phyloP scores from a whole-genome alignment of 208 protist species.

The Trypanosoma congolense region DNA sequence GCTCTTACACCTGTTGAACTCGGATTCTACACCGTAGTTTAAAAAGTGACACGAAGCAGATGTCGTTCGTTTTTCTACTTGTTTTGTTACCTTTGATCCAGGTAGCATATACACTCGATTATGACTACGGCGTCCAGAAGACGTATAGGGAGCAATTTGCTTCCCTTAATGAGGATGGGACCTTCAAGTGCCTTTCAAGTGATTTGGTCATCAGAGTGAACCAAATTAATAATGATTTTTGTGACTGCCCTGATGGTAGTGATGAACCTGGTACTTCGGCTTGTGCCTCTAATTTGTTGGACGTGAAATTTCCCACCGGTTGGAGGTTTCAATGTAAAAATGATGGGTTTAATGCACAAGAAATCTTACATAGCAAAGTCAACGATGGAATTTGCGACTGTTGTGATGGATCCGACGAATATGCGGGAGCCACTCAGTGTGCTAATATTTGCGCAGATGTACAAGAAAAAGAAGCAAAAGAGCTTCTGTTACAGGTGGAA shows the following conservation, averaged over 20 bases:
- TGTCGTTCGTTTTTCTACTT: conserved; percentile 5
- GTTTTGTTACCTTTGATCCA: background rate
- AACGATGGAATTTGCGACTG: conserved; percentile 93
- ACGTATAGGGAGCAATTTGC: conserved; percentile 17
- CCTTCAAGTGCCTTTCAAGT: conserved; percentile 46
- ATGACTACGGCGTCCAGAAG: conserved; percentile 27
- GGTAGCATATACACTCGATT: background rate
- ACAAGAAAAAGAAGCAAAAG: conserved; percentile 23
- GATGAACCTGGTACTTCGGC: conserved; percentile 92
- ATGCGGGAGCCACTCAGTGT: conserved; percentile 29
- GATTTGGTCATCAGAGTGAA: conserved; percentile 41
- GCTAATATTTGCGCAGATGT: conserved; percentile 60
- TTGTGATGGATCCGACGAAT: conserved; percentile 93
- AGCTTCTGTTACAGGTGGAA: conserved; percentile 21
- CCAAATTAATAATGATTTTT: conserved; percentile 94
- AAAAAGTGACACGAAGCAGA: background rate
- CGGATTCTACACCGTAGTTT: too few species aligned
- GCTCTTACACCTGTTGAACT: too few species aligned
- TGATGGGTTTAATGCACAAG: conserved; percentile 34
- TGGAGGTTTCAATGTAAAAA: conserved; percentile 86
- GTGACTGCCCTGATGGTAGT: conserved; percentile 92
- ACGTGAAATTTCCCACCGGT: conserved; percentile 4
- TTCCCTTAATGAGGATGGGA: conserved; percentile 8
- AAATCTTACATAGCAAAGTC: conserved; percentile 61
- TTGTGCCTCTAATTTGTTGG: conserved; percentile 27